Base-by-base conservation (phyloP, 352 stramenopile genomes). In the Aphanomyces invadans region DNA sequence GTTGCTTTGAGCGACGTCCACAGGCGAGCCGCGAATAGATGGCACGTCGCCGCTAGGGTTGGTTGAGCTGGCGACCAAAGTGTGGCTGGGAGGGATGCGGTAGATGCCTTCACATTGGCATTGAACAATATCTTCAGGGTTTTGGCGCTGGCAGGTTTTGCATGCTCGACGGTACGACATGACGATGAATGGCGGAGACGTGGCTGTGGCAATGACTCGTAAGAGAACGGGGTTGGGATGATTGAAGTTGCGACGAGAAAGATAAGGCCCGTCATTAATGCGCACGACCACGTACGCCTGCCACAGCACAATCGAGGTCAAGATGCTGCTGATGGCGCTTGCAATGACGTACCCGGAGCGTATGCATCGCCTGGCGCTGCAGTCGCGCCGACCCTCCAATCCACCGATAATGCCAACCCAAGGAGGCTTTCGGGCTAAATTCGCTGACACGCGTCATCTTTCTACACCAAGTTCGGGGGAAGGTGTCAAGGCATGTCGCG, bases 41-140 rank as follows among this genome's bases (percentile, higher is more conserved):
- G n/a, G n/a, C n/a, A n/a, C n/a, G n/a, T n/a, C n/a, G n/a, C n/a
- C n/a, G n/a, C n/a, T n/a, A n/a, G n/a, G n/a, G n/a, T n/a, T n/a
- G n/a, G n/a, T n/a, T n/a, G n/a, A n/a, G n/a, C n/a, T n/a, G n/a
- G n/a, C n/a, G n/a, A n/a, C n/a, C n/a, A n/a, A n/a, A 23, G 45
- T 17, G 21, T 52, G 4, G 33, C 32, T 10, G 33, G 5, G 17
- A 5, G 32, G 42, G 12, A 67, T 32, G 3, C 60, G 60, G 26
- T 67, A 67, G 31, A 67, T 67, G 45, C 60, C 60, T 67, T 57
- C 60, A 33, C 60, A 67, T 46, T 67, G 39, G 28, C 60, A 67
- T 33, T 67, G 60, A 2, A 25, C 42, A 11, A 59, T 26, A 44
- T 67, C 60, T 26, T 67, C 60, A 4, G 60, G 60, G 15, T 25